Evolutionary conservation across 805 yeast genomes (phyloP).

Genomic region (Ogataea degrootiae): DNA sequence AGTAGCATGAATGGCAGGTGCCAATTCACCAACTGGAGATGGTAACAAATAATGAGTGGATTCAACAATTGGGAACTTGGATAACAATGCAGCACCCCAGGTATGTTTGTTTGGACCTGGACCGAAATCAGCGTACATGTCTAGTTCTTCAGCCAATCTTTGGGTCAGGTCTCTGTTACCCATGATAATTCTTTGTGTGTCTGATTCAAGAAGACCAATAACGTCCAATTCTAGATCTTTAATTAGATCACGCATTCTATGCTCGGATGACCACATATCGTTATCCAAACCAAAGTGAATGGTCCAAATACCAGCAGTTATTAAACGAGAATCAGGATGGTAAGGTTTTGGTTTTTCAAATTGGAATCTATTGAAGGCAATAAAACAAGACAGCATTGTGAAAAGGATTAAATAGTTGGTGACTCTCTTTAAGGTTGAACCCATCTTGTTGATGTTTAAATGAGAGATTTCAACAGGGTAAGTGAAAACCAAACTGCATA

Average conservation of each 20-base stretch:
- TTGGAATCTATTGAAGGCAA: constrained; percentile 55
- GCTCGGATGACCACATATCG: constrained; percentile 96
- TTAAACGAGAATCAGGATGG: constrained; percentile 62
- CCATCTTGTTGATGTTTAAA: constrained; percentile 3
- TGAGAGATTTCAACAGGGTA: constrained; percentile 18
- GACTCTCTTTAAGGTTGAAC: constrained; percentile 14
- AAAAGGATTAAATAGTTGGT: constrained; percentile 30
- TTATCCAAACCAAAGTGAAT: constrained; percentile 96
- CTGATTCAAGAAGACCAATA: constrained; percentile 86
- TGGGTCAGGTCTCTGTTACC: constrained; percentile 95
- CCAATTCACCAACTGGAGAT: constrained; percentile 95
- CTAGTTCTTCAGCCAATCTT: constrained; percentile 84
- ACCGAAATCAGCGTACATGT: constrained; percentile 94
- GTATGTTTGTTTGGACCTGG: constrained; percentile 98
- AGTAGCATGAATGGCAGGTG: constrained; percentile 97
- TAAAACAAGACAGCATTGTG: constrained; percentile 41
- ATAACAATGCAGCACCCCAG: constrained; percentile 92
- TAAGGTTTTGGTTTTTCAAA: constrained; percentile 60
- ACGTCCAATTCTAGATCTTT: constrained; percentile 86
- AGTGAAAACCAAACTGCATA: constrained; percentile 46
- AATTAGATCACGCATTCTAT: constrained; percentile 79
- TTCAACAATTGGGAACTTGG: constrained; percentile 88
- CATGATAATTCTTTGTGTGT: constrained; percentile 89
- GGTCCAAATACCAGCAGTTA: constrained; percentile 98
- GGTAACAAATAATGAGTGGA: constrained; percentile 91